Evolutionary conservation across 2,329 filamentous ascomycete species (phyloP), one percentile per base, ranked within the genome.

Genomic region (Camptophora hylomeconis): DNA sequence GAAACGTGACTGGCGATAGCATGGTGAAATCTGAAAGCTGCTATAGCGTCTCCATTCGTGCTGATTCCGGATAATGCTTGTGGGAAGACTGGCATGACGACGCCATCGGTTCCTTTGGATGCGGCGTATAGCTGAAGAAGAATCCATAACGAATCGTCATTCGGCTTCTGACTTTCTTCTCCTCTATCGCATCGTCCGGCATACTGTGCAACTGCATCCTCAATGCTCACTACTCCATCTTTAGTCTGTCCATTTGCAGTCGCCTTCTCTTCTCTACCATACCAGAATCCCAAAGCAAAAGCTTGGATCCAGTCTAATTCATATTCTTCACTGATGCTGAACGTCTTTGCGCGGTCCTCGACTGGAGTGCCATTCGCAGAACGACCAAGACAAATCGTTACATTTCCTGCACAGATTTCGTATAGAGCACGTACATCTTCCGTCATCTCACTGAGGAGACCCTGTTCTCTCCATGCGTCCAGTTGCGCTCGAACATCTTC

Each of bases 231-330:
- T 8, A 26, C 16, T 12, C 23, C 23, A 10, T 31, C 29, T 3
- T 20, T 12, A 12, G 19, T 26, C n/a, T n/a, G n/a, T 12, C 23
- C 23, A 10, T 31, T 24, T 3, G 14, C 16, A 12, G 19, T 26
- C 17, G 8, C n/a, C 20, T 74, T 65, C 18, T 69, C 61, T 2
- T 70, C 65, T 21, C 75, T 80, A 24, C 75, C 76, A 51, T 93
- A 98, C 80, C 84, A 95, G 2, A 98, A 63, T 23, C 86, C 75
- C 27, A 98, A 65, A 7, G 82, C 87, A 52, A 98, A 93, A 1
- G 86, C 77, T 48, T 92, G 86, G 51, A 82, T 76, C 89, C 89
- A 98, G 50, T 92, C 80, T 19, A 98, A 64, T 4, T 73, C 73
- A 50, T 94, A 98, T 25, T 76, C 75, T 45, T 80, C 69, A 1